Base-by-base conservation (phyloP, 2,329 filamentous ascomycete genomes). In the Scedosporium boydii region DNA sequence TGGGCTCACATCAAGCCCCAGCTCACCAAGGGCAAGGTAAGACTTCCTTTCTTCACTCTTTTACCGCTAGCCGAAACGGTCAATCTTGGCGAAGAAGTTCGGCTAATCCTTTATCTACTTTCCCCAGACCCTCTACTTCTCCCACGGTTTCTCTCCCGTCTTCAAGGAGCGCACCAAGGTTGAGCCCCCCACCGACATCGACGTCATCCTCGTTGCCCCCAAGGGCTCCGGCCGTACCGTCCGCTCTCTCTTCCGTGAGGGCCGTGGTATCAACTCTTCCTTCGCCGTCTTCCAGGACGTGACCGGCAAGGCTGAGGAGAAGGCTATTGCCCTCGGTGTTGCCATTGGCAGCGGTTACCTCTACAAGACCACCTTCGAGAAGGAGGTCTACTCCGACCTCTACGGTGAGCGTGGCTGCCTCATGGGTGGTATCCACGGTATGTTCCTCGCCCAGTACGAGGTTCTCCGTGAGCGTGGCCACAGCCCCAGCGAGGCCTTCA, bases 381-480 rank as follows among this genome's bases (percentile, higher is more conserved):
- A 99, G 89, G 95, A 99, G 84, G 95, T 99, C 76, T 96, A 96
- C 90, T 97, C 92, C 67, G 95, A 98, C 81, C 88, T 99, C 70
- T 99, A 99, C 85, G 95, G 95, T 80, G 95, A 99, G 89, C 93
- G 95, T 82, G 95, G 95, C 77, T 99, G 95, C 88, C 84, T 99
- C 74, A 99, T 99, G 95, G 95, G 95, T 72, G 95, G 95, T 80
- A 99, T 99, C 81, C 95, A 99, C 87, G 95, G 95, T 77, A 99
- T 99, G 95, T 99, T 99, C 90, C 91, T 99, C 70, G 95, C 95
- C 66, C 95, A 99, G 84, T 99, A 99, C 86, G 95, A 99, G 86
- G 95, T 99, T 70, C 93, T 99, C 80, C 93, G 95, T 75, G 95
- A 99, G 88, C 89, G 90, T 71, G 95, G 95, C 80, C 95, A 99